Percentiles rank a stretch among this genome's conserved stretches.
These are phyloP conservation scores for Waltergamsia citrina DNA, from an alignment of 2,329 filamentous ascomycete species.

Conservation along the genomic window DNA sequence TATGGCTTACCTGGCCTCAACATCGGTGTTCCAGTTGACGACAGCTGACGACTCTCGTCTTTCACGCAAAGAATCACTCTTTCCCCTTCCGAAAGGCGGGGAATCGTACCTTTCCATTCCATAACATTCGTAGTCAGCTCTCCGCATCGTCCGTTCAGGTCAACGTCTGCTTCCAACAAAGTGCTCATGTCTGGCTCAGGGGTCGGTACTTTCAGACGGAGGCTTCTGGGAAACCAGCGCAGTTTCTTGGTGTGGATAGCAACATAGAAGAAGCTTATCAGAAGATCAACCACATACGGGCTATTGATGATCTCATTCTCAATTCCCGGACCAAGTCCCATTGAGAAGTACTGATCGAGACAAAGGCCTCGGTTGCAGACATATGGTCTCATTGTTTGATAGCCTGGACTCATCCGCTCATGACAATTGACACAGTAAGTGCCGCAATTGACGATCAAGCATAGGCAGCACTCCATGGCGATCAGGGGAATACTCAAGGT, in stretches of 20 bases:
- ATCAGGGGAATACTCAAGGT: slow-evolving; percentile 42
- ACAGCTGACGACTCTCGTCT: too few species aligned
- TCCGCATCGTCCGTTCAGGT: neutral
- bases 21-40: too few species aligned
- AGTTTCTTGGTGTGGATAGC: slow-evolving; percentile 33
- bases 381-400: slow-evolving; percentile 66
- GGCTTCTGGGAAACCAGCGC: slow-evolving; percentile 33
- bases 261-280: slow-evolving; percentile 72
- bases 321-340: slow-evolving; percentile 78
- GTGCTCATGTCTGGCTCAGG: neutral
- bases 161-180: neutral
- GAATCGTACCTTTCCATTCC: too few species aligned
- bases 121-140: too few species aligned
- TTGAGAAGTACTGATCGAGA: slow-evolving; percentile 76
- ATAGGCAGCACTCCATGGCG: slow-evolving; percentile 66
- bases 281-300: slow-evolving; percentile 74
- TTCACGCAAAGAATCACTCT: too few species aligned
- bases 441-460: slow-evolving; percentile 70
- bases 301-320: slow-evolving; percentile 76
- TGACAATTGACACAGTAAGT: slow-evolving; percentile 86
- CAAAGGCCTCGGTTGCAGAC: slow-evolving; percentile 72
- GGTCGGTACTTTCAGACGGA: slow-evolving; percentile 23
- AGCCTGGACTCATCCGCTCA: slow-evolving; percentile 50
- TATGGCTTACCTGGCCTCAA: too few species aligned
- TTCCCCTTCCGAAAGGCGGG: too few species aligned